Conservation (phyloP, 1,284 basidiomycete species). For the Naganishia sp. region DNA sequence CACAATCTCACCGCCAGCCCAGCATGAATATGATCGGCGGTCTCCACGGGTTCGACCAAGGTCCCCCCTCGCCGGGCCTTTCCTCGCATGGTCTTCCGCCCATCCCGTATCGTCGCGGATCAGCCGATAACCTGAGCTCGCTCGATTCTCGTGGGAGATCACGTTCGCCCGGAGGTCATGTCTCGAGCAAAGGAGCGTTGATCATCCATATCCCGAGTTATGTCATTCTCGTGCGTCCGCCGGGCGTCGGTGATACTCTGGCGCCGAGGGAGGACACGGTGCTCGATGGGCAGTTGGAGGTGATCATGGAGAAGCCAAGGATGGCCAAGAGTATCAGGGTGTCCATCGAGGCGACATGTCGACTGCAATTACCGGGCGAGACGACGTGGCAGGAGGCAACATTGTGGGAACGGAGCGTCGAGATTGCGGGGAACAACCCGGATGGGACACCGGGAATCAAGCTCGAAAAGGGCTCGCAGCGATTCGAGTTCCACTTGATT, state of each 20-base stretch:
- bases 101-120: slow-evolving; percentile 15
- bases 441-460: slow-evolving; percentile 30
- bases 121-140: slow-evolving; percentile 22
- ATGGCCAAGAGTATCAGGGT: slow-evolving; percentile 47
- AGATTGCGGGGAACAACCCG: slow-evolving; percentile 26
- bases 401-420: slow-evolving; percentile 29
- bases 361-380: slow-evolving; percentile 29
- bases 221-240: slow-evolving; percentile 33
- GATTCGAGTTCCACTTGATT: slow-evolving; percentile 34
- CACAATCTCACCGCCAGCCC: background rate
- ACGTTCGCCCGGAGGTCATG: slow-evolving; percentile 27
- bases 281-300: slow-evolving; percentile 47
- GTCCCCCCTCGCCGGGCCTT: slow-evolving; percentile 1
- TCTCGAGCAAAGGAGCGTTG: slow-evolving; percentile 31
- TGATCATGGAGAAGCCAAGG: slow-evolving; percentile 50
- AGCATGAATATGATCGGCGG: slow-evolving; percentile 13
- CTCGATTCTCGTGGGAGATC: slow-evolving; percentile 20
- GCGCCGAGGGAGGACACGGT: slow-evolving; percentile 50
- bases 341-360: slow-evolving; percentile 25
- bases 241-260: slow-evolving; percentile 33
- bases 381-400: slow-evolving; percentile 17
- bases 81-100: slow-evolving; percentile 13
- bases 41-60: slow-evolving; percentile 17
- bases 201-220: slow-evolving; percentile 30
- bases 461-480: slow-evolving; percentile 35